Evolutionary conservation across 2,329 filamentous ascomycete genomes (phyloP).

Genomic region (Proliferodiscus dingleyae): DNA sequence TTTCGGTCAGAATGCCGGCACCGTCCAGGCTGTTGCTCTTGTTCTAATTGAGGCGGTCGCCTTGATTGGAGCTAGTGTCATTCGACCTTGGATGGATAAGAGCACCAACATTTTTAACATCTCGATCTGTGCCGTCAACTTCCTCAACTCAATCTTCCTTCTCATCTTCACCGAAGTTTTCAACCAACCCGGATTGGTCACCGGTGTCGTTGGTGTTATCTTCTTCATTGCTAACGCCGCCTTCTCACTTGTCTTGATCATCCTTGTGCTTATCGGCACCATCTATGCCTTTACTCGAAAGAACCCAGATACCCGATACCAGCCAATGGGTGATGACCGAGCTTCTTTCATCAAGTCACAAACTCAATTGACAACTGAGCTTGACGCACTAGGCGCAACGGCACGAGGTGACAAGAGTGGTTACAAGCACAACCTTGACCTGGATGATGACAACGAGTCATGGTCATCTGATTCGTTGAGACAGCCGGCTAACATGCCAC

Average conservation of each 20-base stretch:
- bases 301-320: slow-evolving; percentile 91
- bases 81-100: slow-evolving; percentile 98
- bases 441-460: slow-evolving; percentile 69
- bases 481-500: slow-evolving; percentile 36
- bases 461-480: slow-evolving; percentile 55
- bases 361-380: slow-evolving; percentile 79
- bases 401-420: slow-evolving; percentile 74
- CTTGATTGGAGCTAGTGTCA: slow-evolving; percentile 70
- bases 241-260: slow-evolving; percentile 74
- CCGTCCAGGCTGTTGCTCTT: slow-evolving; percentile 75
- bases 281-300: slow-evolving; percentile 79
- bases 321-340: slow-evolving; percentile 93
- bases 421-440: slow-evolving; percentile 53
- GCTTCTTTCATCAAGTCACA: slow-evolving; percentile 98
- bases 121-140: slow-evolving; percentile 82
- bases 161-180: slow-evolving; percentile 86
- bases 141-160: slow-evolving; percentile 83
- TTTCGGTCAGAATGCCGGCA: slow-evolving; percentile 65
- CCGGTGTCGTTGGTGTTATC: slow-evolving; percentile 81
- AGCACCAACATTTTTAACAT: slow-evolving; percentile 97
- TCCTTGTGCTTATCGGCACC: slow-evolving; percentile 76
- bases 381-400: slow-evolving; percentile 84
- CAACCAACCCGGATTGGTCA: slow-evolving; percentile 74
- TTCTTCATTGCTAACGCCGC: slow-evolving; percentile 85
- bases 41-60: slow-evolving; percentile 76